Evolutionary conservation across 345 rosid species (phyloP), one percentile per base, ranked within the genome.

Genomic region (Linum tenue): DNA sequence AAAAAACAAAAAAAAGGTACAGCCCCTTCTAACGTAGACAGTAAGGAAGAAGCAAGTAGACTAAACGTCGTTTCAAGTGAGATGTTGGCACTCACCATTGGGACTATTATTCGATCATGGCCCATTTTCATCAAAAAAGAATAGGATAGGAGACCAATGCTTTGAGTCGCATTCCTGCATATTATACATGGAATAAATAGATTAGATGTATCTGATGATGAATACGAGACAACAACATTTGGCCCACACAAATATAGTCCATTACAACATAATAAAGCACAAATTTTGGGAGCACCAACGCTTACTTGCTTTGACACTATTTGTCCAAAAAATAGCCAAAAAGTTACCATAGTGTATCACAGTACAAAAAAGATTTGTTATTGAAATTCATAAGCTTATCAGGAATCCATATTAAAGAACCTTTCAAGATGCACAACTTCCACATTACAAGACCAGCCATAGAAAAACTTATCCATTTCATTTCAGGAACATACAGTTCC

Each of bases 121-220:
- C 96, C 91, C 15, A 87, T 82, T 60, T 39, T 81, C 37, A 82
- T 76, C 81, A 92, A 78, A 82, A 85, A 92, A 55, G 98, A 85
- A 73, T 88, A 92, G 65, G 98, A 92, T 17, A 92, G 87, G 55
- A 90, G 91, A 68, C 97, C 97, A 40, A 88, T 80, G 77, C 98
- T 92, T 73, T 84, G 92, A 55, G 94, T 86, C 77, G 76, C 72
- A 7, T 65, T 69, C 70, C 97, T 90, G 76, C 66, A 59, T 37
- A 58, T 63, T 38, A 41, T 63, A 72, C 35, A 58, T 70, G 70
- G 42, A 61, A 63, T 39, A 39, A 67, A 61, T 43, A 41, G 51
- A 44, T 44, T 7, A 44, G 9, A 44, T 44, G 3, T 5, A 44
- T 44, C 51, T 44, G 51, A 44, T 44, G 11, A 44, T 44, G 51